Base-by-base conservation (phyloP, 2,329 filamentous ascomycete genomes). In the Fusarium dlaminii region DNA sequence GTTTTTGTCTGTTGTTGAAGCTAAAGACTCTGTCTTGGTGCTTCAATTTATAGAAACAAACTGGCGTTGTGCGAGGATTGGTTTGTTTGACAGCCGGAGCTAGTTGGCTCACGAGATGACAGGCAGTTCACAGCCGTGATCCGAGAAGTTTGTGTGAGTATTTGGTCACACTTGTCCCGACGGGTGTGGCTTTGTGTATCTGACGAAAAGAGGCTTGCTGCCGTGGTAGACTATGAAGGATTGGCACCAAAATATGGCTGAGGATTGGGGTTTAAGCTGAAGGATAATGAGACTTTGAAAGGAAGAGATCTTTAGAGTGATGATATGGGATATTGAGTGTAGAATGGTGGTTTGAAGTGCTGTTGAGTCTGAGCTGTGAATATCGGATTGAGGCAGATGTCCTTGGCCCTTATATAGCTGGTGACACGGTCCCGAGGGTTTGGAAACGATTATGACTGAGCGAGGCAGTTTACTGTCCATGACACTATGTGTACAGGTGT, bases 381-480 rank as follows among this genome's bases (percentile, higher is more conserved):
- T 68, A 40, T 72, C 27, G 57, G 45, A 54, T 66, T 59, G 56
- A 76, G 60, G 54, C 63, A 70, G 70, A 72, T 63, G 63, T 34
- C 57, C 48, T 61, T 74, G 59, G 64, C 64, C 72, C 63, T 79
- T 79, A 79, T 79, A 79, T 79, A 79, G 69, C 68, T 67, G 74
- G 74, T 74, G 74, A 77, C 55, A 77, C 74, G 67, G 72, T 65
- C 68, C 77, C 75, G 73, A 76, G 75, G 63, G 62, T 69, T 64
- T 73, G 77, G 77, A 59, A 67, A 68, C 63, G 59, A 72, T 58
- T 70, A 42, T 70, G 68, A 68, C 36, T 70, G 75, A 75, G 55
- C 70, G 64, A 78, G 77, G 70, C 72, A 73, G 77, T 78, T 76
- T 78, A 66, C 66, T 72, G 68, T 78, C 75, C 76, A 78, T 78